Base-by-base conservation (phyloP, 108 stramenopile species). In the Skeletonema marinoi region DNA sequence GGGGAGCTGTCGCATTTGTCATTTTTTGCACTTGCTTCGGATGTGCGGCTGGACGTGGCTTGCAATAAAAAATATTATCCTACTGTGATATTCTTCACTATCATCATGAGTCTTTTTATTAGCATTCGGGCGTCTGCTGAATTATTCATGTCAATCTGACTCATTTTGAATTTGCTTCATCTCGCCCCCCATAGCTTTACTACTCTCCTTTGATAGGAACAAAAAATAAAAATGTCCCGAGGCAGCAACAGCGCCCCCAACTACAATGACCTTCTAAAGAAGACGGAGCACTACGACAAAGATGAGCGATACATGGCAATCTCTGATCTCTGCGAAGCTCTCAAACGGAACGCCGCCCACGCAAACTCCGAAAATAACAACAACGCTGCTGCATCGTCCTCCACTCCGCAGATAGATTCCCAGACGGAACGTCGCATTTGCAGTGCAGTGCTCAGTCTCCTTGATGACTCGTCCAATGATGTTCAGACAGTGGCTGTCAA, bases 301-400 rank as follows among this genome's bases (percentile, higher is more conserved):
- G 98, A 99, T 74, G 98, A 98, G 77, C 96, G 99, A 14, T 99
- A 98, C 86, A 99, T 99, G 99, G 99, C 99, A 35, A 98, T 96
- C 54, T 94, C 88, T 36, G 99, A 99, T 84, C 85, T 99, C 35
- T 97, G 97, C 80, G 93, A 91, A 48, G 88, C 94, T 44, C 85
- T 99, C 60, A 91, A 92, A 73, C 86, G 88, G 16, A 81, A 86
- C 58, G 78, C 86, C 51, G 69, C 82, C 69, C 83, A 77, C 21
- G 54, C 61, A 17, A 66, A 54, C 54, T 36, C 78, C 50, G 67
- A 86, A 12, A 65, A 39, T 16, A n/a, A 33, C 46, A 79, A 32
- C 25, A 64, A 42, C 7, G 50, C 36, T 31, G 63, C 39, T 36
- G 32, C 75, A 38, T 38, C 66, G 12, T 59, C 70, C 11, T 13